phyloP scores from a whole-genome alignment of 805 yeast species.

The Saccharomyces eubayanus region DNA sequence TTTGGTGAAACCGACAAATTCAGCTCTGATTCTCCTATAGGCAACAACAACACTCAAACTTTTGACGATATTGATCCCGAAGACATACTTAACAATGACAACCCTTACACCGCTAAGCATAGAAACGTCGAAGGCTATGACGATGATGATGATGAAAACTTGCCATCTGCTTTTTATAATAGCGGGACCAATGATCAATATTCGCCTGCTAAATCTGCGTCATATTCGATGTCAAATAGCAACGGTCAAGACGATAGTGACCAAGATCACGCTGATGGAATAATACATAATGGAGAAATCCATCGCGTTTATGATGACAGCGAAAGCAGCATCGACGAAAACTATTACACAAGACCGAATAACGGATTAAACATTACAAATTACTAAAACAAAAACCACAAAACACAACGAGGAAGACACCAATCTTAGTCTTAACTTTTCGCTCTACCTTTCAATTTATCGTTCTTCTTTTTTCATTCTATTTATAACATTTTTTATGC shows the following conservation, averaged over 20 bases:
- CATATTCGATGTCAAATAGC: neutral
- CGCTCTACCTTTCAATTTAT: neutral
- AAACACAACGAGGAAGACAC: neutral
- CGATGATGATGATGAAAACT: neutral
- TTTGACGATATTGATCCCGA: neutral
- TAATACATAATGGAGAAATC: neutral
- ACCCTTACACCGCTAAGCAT: neutral
- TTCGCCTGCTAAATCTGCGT: neutral
- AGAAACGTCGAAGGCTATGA: neutral
- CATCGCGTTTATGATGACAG: neutral
- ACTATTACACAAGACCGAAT: neutral
- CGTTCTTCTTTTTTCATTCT: neutral
- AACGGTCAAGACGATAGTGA: neutral
- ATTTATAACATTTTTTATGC: neutral
- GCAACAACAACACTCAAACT: constrained; percentile 5
- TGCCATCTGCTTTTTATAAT: neutral
- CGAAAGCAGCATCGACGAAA: neutral
- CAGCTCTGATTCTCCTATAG: constrained; percentile 19
- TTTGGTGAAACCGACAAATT: constrained; percentile 11
- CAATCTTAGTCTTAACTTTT: neutral
- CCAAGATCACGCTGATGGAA: neutral
- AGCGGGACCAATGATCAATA: neutral
- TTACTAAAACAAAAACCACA: neutral
- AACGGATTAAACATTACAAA: neutral
- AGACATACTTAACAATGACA: neutral